phyloP scores from a whole-genome alignment of 805 yeast species.

The Cyberlindnera suaveolens region DNA sequence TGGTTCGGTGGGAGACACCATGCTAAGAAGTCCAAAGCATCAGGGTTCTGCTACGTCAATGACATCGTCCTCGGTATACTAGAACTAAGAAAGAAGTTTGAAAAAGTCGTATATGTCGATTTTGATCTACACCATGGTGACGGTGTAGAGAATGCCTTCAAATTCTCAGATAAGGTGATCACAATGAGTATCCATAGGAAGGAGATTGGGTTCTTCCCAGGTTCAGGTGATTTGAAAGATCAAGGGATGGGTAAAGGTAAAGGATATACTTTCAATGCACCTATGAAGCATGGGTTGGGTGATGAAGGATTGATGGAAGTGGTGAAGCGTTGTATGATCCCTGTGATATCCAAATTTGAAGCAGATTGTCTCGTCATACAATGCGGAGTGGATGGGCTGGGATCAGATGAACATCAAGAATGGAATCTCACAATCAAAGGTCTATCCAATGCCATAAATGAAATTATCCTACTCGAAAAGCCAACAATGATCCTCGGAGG shows the following conservation, averaged over 20 bases:
- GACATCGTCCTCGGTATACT: conserved; percentile 58
- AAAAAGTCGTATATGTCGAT: conserved; percentile 55
- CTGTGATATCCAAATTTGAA: conserved; percentile 29
- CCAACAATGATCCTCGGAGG: conserved; percentile 60
- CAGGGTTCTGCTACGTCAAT: conserved; percentile 71
- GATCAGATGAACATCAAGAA: conserved; percentile 55
- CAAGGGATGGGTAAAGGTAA: conserved; percentile 32
- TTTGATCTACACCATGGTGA: conserved; percentile 78
- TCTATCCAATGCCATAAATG: conserved; percentile 29
- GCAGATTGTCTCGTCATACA: conserved; percentile 58
- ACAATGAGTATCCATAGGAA: conserved; percentile 60
- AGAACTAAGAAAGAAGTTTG: conserved; percentile 39
- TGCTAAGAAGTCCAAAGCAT: conserved; percentile 44
- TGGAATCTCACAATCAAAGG: conserved; percentile 65
- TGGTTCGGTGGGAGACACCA: conserved; percentile 85
- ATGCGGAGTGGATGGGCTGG: conserved; percentile 71
- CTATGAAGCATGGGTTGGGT: conserved; percentile 48
- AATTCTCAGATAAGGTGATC: conserved; percentile 45
- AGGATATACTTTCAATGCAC: conserved; percentile 43
- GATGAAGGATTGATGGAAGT: conserved; percentile 38
- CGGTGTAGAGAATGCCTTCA: conserved; percentile 67
- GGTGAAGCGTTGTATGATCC: conserved; percentile 35
- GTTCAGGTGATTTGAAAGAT: conserved; percentile 47
- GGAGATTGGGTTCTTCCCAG: conserved; percentile 70
- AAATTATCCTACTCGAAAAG: conserved; percentile 22